Evolutionary conservation across 371 early-diverging fungal genomes (phyloP).

Genomic region (Mucor ambiguus): DNA sequence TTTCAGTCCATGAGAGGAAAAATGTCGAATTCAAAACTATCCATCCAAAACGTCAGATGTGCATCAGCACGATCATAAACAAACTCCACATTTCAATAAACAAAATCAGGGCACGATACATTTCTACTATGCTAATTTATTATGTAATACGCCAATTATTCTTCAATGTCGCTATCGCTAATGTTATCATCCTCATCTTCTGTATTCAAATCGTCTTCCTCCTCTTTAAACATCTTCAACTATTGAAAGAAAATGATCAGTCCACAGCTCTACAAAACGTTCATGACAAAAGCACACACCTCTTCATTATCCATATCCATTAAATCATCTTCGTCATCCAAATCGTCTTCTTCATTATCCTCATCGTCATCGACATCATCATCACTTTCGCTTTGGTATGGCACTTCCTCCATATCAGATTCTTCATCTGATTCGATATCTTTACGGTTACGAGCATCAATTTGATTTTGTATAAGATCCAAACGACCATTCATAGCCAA

Average conservation of each 20-base stretch:
- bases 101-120: not conserved
- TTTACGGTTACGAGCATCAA: conserved; percentile 52
- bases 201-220: conserved; percentile 21
- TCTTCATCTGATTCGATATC: conserved; percentile 45
- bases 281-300: not conserved
- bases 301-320: conserved; percentile 24
- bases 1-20: too few relatives aligned
- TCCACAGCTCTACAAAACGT: not conserved
- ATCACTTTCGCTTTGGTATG: conserved; percentile 42
- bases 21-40: too few relatives aligned
- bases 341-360: conserved; percentile 48
- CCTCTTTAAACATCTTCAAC: conserved; percentile 27
- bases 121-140: not conserved
- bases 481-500: conserved; percentile 69
- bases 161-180: conserved; percentile 31
- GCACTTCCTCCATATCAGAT: conserved; percentile 33
- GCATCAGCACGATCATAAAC: too few relatives aligned
- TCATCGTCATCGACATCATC: conserved; percentile 47
- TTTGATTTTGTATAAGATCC: conserved; percentile 71
- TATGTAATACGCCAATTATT: not conserved
- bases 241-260: not conserved
- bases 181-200: conserved; percentile 22
- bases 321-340: conserved; percentile 27
- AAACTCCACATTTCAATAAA: too few relatives aligned
- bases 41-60: too few relatives aligned